phyloP scores from a whole-genome alignment of 169 alveolate genomes.

The Neospora caninum region DNA sequence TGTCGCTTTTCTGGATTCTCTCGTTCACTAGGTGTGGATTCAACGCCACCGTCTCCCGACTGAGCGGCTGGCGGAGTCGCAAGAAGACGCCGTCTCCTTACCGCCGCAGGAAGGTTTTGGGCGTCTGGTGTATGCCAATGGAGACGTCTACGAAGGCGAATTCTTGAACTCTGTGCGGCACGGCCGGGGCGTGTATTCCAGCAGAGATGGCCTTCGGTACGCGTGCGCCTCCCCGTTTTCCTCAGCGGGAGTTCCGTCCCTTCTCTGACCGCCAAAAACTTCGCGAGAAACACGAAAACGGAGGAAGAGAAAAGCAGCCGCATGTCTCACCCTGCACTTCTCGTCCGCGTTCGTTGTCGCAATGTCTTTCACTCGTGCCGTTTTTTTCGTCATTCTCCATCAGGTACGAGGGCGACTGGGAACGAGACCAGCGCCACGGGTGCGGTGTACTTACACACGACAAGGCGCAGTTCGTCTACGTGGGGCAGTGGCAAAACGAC shows the following conservation, averaged over 20 bases:
- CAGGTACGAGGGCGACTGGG: constrained; percentile 72
- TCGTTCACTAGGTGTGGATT: constrained; percentile 61
- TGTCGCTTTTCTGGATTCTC: background rate
- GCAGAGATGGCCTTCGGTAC: constrained; percentile 62
- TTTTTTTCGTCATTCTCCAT: background rate
- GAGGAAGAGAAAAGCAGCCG: too few relatives aligned
- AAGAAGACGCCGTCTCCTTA: background rate
- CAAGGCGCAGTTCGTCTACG: constrained; percentile 54
- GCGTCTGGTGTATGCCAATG: constrained; percentile 49
- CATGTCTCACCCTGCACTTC: background rate
- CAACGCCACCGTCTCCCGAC: constrained; percentile 64
- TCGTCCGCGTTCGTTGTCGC: background rate
- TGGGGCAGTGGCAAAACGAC: constrained; percentile 69
- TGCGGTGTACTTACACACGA: constrained; percentile 66
- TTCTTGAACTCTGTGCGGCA: constrained; percentile 56
- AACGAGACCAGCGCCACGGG: constrained; percentile 65
- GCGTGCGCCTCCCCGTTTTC: background rate
- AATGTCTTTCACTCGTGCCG: background rate
- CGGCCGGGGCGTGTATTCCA: constrained; percentile 68
- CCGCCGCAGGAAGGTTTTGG: constrained; percentile 59
- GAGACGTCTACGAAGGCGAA: constrained; percentile 67
- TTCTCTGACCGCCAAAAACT: background rate
- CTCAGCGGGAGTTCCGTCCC: background rate
- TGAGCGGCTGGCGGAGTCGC: background rate
- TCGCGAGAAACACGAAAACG: too few relatives aligned